Evolutionary conservation across 495 filamentous ascomycete species (phyloP).

Genomic region (Penicillium turbatum): DNA sequence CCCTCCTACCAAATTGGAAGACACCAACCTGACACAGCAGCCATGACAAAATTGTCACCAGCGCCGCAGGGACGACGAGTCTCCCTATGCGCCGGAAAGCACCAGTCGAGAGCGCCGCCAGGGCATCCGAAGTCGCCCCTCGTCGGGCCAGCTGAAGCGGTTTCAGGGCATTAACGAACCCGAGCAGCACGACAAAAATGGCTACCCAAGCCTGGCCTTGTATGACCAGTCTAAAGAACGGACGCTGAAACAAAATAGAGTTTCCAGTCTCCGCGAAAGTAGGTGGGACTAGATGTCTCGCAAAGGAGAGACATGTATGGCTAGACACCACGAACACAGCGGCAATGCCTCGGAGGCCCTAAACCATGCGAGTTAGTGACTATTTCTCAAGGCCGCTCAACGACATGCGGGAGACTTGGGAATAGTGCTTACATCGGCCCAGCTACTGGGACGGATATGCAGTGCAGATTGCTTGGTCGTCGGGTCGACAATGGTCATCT

Average conservation of each 20-base stretch:
- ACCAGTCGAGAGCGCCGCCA: constrained; percentile 6
- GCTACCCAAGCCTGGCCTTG: constrained; percentile 13
- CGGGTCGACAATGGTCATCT: constrained; percentile 8
- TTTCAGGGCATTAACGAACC: constrained; percentile 14
- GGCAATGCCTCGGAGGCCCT: constrained; percentile 14
- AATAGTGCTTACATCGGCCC: constrained; percentile 11
- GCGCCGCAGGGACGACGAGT: constrained; percentile 8
- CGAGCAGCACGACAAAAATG: constrained; percentile 12
- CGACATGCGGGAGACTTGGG: background rate
- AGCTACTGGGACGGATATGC: constrained; percentile 4
- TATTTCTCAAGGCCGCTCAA: background rate
- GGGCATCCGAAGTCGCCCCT: constrained; percentile 8
- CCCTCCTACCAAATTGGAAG: constrained; percentile 9
- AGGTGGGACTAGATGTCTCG: constrained; percentile 7
- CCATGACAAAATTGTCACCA: constrained; percentile 8
- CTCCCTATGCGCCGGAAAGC: constrained; percentile 13
- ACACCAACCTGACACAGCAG: constrained; percentile 8
- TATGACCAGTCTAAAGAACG: constrained; percentile 12
- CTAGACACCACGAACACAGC: constrained; percentile 14
- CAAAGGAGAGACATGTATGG: constrained; percentile 11
- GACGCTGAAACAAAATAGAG: constrained; percentile 11
- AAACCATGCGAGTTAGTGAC: background rate
- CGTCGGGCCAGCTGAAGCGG: constrained; percentile 12
- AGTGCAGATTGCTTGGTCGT: constrained; percentile 1
- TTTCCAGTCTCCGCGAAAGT: constrained; percentile 6